These are phyloP conservation scores for Ustilago vetiveriae DNA, from an alignment of 1,284 basidiomycete genomes.

Conservation along the genomic window DNA sequence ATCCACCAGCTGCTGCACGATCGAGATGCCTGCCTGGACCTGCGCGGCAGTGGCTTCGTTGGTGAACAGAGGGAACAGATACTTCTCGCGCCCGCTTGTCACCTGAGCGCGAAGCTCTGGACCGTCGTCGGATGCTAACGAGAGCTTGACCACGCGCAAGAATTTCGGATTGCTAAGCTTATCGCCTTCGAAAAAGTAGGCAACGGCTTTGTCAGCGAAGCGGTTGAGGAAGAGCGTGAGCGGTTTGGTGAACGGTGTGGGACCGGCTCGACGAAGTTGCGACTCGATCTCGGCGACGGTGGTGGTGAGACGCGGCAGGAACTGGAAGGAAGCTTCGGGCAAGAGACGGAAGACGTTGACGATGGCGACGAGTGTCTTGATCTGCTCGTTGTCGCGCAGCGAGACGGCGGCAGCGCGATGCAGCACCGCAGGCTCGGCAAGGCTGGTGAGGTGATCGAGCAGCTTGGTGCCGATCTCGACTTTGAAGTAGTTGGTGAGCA, in stretches of 20 bases:
- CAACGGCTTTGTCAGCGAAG: slow-evolving; percentile 84
- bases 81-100: slow-evolving; percentile 34
- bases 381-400: slow-evolving; percentile 82
- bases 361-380: slow-evolving; percentile 90
- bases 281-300: slow-evolving; percentile 93
- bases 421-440: slow-evolving; percentile 59
- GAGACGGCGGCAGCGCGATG: slow-evolving; percentile 58
- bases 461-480: slow-evolving; percentile 99
- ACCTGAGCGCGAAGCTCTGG: slow-evolving; percentile 56
- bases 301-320: slow-evolving; percentile 85
- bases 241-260: slow-evolving; percentile 93
- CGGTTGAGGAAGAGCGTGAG: slow-evolving; percentile 89
- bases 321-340: slow-evolving; percentile 85
- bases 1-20: slow-evolving; percentile 80
- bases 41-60: slow-evolving; percentile 41
- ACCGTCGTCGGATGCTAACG: slow-evolving; percentile 57
- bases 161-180: slow-evolving; percentile 73
- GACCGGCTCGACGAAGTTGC: slow-evolving; percentile 85
- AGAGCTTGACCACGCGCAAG: slow-evolving; percentile 57
- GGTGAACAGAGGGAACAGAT: slow-evolving; percentile 56
- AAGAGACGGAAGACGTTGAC: slow-evolving; percentile 97
- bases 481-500: slow-evolving; percentile 99
- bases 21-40: slow-evolving; percentile 71
- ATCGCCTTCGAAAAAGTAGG: slow-evolving; percentile 78
- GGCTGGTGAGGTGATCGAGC: slow-evolving; percentile 77